Conservation (phyloP, 306 rosid genomes). For the Cercis canadensis region DNA sequence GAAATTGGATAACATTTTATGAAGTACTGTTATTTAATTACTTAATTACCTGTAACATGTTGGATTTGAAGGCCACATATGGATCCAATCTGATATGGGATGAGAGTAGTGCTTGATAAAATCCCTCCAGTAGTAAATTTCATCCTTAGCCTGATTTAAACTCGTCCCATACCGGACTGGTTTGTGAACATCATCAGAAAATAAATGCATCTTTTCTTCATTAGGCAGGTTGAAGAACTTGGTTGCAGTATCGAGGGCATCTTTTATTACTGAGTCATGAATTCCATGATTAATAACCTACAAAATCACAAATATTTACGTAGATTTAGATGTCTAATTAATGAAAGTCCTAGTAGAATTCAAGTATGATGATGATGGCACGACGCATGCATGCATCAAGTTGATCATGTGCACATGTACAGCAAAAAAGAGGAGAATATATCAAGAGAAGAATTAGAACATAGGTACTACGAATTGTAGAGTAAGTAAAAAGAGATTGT, state of each 20-base stretch:
- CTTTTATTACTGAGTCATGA: constrained; percentile 33
- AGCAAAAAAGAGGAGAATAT: too few species aligned
- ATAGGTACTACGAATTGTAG: too few species aligned
- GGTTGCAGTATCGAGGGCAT: constrained; percentile 41
- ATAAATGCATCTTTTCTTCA: constrained; percentile 52
- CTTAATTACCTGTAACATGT: constrained; percentile 54
- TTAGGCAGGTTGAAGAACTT: constrained; percentile 60
- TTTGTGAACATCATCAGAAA: constrained; percentile 51
- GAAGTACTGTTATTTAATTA: too few species aligned
- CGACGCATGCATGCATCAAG: constrained; percentile 16
- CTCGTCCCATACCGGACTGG: constrained; percentile 69
- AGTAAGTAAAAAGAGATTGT: too few species aligned
- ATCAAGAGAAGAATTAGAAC: too few species aligned
- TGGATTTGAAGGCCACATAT: constrained; percentile 66
- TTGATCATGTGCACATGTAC: too few species aligned
- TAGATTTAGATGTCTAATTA: neutral
- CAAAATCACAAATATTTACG: neutral
- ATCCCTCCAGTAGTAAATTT: constrained; percentile 61
- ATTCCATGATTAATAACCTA: constrained; percentile 67
- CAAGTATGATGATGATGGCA: too few species aligned
- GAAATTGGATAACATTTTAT: too few species aligned
- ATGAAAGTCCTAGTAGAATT: neutral
- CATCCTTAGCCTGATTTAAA: constrained; percentile 50
- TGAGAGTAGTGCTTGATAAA: constrained; percentile 64
- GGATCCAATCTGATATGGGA: constrained; percentile 60